Evolutionary conservation across 306 rosid species (phyloP).

Genomic region (Trichosanthes cucumerina): DNA sequence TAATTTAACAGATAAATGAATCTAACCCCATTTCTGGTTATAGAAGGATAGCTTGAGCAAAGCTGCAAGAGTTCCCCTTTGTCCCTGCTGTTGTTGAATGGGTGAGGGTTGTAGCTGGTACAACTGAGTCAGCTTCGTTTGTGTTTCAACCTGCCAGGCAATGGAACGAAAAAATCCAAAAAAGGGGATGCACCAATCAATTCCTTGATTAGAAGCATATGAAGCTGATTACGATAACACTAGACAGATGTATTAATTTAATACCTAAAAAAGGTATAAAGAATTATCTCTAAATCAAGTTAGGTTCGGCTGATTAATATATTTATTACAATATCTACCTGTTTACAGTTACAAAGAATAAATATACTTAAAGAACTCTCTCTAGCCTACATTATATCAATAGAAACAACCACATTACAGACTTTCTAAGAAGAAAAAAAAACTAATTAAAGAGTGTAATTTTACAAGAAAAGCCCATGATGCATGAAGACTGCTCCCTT

Average conservation of each 20-base stretch:
- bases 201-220: background rate
- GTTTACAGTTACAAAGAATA: conserved; percentile 83
- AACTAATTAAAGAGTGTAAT: conserved; percentile 2
- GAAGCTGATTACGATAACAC: background rate
- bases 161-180: background rate
- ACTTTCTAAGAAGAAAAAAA: background rate
- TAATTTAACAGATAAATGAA: background rate
- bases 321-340: conserved; percentile 36
- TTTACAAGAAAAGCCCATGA: conserved; percentile 22
- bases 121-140: conserved; percentile 2
- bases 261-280: background rate
- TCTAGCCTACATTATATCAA: conserved; percentile 62
- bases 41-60: background rate
- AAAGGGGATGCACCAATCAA: background rate
- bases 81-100: background rate
- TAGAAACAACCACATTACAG: conserved; percentile 27
- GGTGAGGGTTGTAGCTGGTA: background rate
- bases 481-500: conserved; percentile 14
- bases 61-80: background rate
- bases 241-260: background rate
- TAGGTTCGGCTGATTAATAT: conserved; percentile 19
- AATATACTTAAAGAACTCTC: conserved; percentile 38
- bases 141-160: background rate
- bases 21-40: background rate
- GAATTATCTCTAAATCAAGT: background rate